A percentile compares a stretch with the other conserved stretches of the same genome.
Evolutionary conservation across 75 land plant species (phyloP).

Genomic region (Pinus albicaulis): DNA sequence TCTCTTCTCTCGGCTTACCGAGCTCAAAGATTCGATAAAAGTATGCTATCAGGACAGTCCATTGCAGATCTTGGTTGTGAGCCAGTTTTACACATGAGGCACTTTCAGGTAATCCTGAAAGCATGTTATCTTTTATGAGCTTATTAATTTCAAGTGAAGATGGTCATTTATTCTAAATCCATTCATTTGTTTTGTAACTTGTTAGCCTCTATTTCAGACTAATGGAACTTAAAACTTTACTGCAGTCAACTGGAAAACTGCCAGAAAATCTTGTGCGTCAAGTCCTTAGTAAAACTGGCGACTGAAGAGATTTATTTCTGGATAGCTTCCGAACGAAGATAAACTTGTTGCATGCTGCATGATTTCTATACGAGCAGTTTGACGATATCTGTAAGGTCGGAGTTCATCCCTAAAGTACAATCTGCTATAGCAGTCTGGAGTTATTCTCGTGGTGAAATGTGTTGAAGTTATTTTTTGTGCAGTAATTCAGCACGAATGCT

Average conservation of each 20-base stretch:
- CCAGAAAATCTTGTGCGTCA: slow-evolving; percentile 54
- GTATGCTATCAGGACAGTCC: slow-evolving; percentile 54
- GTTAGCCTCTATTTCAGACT: not conserved
- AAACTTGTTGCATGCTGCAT: no score
- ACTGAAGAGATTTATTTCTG: slow-evolving; percentile 7
- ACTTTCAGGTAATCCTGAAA: slow-evolving; percentile 77
- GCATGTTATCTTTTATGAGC: not conserved
- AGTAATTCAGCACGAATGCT: no score
- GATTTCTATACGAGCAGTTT: no score
- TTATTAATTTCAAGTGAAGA: not conserved
- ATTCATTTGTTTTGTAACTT: not conserved
- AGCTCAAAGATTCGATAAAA: slow-evolving; percentile 48
- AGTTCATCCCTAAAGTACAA: no score
- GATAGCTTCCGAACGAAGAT: no score
- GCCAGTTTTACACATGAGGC: slow-evolving; percentile 94
- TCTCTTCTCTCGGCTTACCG: slow-evolving; percentile 38
- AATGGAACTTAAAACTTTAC: not conserved
- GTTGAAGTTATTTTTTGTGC: no score
- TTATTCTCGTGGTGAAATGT: no score
- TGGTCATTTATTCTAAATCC: not conserved
- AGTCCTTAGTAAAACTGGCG: slow-evolving; percentile 17
- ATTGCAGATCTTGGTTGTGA: slow-evolving; percentile 96
- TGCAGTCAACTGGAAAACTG: slow-evolving; percentile 49
- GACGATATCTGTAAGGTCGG: no score
- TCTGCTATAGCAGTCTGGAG: no score